Evolutionary conservation across 345 rosid genomes (phyloP), one percentile per base, ranked within the genome.

Genomic region (Eucalyptus cladocalyx): DNA sequence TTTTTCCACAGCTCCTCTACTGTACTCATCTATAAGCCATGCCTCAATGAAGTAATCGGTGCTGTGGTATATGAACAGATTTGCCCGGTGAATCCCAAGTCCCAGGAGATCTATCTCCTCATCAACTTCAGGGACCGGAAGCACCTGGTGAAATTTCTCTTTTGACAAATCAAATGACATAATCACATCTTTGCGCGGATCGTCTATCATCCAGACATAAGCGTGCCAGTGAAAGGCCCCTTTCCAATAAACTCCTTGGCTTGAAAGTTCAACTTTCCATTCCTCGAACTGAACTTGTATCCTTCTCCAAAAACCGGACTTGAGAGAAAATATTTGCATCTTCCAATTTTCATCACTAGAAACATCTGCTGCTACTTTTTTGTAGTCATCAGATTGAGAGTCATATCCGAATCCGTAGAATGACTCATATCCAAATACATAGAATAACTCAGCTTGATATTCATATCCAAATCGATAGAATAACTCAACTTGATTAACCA

Each of bases 211-310:
- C 56, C 23, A 54, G 28, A 56, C 62, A 21, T 10, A 23, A 62
- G 56, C 10, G 24, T 53, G 56, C 34, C 69, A 13, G 1, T 13
- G 34, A 28, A 62, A 30, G 69, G 34, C 34, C 32, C 69, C 69
- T 5, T 62, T 62, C 69, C 69, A 30, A 62, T 30, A 62, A 62
- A 30, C 34, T 62, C 69, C 34, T 1, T 13, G 8, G 3, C 1
- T 5, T 15, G 18, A 6, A 62, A 5, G 9, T 6, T 6, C 16
- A 0, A 28, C 32, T 26, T 28, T 30, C 17, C 16, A 0, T 11
- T 30, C 3, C 4, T 14, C 3, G 4, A 12, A 6, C 3, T 6
- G 18, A n/a, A 30, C 34, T 30, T 62, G 9, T 30, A 13, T 62
- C 69, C 69, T 30, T 30, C 34, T 62, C 34, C 34, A 62, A 62